Evolutionary conservation across 2,329 filamentous ascomycete genomes (phyloP), one percentile per base, ranked within the genome.

Genomic region (Chaetoscypha palmicola): DNA sequence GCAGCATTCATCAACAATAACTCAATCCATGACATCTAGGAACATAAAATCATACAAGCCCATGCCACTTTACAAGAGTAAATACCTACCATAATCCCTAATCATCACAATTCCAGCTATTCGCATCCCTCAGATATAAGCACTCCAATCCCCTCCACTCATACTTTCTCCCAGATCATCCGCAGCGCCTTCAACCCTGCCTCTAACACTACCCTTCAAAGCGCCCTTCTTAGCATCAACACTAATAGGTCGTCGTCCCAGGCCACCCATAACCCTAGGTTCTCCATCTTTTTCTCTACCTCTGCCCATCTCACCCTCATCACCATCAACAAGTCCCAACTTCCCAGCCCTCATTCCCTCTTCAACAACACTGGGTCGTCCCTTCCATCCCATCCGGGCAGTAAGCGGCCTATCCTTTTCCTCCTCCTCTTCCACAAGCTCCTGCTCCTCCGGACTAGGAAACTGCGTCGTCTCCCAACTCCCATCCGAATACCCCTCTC

Each of bases 381-480:
- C 40, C 4, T 19, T 10, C 30, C 31, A 41, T 8, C 39, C 39
- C 30, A 42, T 42, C 21, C 28, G 28, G 11, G 46, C 26, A n/a
- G 32, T 33, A 4, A 46, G 11, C 11, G 48, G 21, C 8, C 16
- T 14, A 22, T 38, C 24, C 4, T 20, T n/a, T 5, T 47, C 46
- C 23, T 43, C 40, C 5, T 43, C 11, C 48, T 21, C 33, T 50
- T 53, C 3, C 44, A 44, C n/a, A 36, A 10, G 33, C 7, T 47
- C 38, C 12, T 45, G 48, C 21, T 52, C 47, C 16, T 40, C 40
- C 16, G 38, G 5, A 28, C 36, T 45, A 16, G 23, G 20, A 24
- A 38, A n/a, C 1, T 54, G 46, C 2, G 50, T 54, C 2, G 50
- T 54, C 41, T 55, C 51, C 55, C 53, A 55, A 30, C 53, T 55